These are phyloP conservation scores for Dittrichia graveolens DNA, from an alignment of 129 eudicot species.

Conservation along the genomic window DNA sequence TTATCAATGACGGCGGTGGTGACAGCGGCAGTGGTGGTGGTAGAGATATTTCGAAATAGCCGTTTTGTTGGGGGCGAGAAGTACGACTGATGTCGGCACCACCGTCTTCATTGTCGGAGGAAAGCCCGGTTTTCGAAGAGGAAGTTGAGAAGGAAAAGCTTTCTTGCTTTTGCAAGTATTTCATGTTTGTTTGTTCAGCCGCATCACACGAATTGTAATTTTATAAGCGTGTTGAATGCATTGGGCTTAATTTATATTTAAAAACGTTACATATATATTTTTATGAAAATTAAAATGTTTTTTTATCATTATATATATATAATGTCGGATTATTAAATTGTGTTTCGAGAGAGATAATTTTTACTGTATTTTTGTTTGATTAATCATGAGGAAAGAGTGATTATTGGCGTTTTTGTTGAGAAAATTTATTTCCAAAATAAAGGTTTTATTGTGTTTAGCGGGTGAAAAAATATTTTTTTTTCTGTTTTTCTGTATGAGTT, in stretches of 20 bases:
- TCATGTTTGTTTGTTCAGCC: constrained; percentile 30
- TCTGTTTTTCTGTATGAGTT: too few relatives aligned
- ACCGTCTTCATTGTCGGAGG: constrained; percentile 23
- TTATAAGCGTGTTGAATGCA: constrained; percentile 24
- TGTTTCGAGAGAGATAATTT: too few relatives aligned
- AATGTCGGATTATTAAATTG: too few relatives aligned
- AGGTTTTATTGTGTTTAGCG: too few relatives aligned
- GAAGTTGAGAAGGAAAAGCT: constrained; percentile 36
- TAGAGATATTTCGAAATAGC: constrained; percentile 34
- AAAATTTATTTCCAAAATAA: too few relatives aligned
- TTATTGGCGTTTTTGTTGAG: too few relatives aligned
- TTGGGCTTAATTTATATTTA: neutral
- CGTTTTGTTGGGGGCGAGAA: constrained; percentile 15
- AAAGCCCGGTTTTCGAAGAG: constrained; percentile 22
- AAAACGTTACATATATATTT: neutral
- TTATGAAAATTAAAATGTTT: neutral
- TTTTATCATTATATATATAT: too few relatives aligned
- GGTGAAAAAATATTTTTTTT: too few relatives aligned
- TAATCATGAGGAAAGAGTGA: too few relatives aligned
- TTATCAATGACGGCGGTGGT: neutral
- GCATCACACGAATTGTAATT: neutral
- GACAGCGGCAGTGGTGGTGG: constrained; percentile 22
- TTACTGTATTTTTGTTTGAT: too few relatives aligned
- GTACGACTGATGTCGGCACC: constrained; percentile 10
- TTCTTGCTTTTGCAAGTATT: constrained; percentile 30